A percentile compares a stretch with the other conserved stretches of the same genome.
These are phyloP conservation scores for Alternaria dauci DNA, from an alignment of 2,329 filamentous ascomycete genomes.

Conservation along the genomic window DNA sequence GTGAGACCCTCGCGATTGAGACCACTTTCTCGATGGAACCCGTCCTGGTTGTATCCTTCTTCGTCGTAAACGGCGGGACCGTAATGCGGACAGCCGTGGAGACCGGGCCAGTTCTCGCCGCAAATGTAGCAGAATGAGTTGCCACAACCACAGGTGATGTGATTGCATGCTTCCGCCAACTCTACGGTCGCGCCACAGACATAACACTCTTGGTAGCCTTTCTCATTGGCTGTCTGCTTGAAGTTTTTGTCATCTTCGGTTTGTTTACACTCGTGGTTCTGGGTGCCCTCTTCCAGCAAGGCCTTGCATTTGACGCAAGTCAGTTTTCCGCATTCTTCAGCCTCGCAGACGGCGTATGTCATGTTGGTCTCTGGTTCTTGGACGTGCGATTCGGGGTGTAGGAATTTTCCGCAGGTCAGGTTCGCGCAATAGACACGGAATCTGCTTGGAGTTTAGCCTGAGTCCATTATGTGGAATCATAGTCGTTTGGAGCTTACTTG, in stretches of 20 bases:
- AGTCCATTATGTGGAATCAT: not conserved
- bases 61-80: conserved; percentile 40
- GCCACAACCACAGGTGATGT: conserved; percentile 45
- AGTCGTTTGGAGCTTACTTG: conserved; percentile 29
- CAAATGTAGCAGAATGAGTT: conserved; percentile 47
- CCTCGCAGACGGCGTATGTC: conserved; percentile 35
- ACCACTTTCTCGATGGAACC: conserved; percentile 39
- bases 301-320: conserved; percentile 39
- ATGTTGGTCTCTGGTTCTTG: conserved; percentile 20
- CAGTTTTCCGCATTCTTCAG: conserved; percentile 25
- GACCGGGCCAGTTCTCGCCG: conserved; percentile 38
- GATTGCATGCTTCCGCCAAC: conserved; percentile 46
- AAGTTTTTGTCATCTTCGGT: conserved; percentile 36
- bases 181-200: conserved; percentile 38
- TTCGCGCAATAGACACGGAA: conserved; percentile 41
- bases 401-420: conserved; percentile 31
- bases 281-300: conserved; percentile 15
- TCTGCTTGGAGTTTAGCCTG: conserved; percentile 17
- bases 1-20: conserved; percentile 37
- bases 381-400: conserved; percentile 30
- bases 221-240: conserved; percentile 30
- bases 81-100: conserved; percentile 44
- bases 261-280: conserved; percentile 32
- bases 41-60: conserved; percentile 45
- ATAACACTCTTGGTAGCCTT: conserved; percentile 42